phyloP scores from a whole-genome alignment of 345 rosid genomes.

The Odontarrhena argentea region DNA sequence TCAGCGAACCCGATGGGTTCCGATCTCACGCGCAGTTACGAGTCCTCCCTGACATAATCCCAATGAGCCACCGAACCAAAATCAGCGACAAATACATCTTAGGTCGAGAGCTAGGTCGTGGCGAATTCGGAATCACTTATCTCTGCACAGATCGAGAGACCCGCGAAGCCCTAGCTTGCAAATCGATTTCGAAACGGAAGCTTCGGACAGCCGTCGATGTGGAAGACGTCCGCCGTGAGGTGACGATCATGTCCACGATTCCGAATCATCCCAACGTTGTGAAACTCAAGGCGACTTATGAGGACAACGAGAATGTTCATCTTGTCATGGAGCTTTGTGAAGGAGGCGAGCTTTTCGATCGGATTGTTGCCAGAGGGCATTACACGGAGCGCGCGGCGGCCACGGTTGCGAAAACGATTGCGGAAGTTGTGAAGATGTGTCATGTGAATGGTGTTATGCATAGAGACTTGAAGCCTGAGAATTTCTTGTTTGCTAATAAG shows the following conservation, averaged over 20 bases:
- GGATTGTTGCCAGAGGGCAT: constrained; percentile 97
- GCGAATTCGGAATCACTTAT: constrained; percentile 91
- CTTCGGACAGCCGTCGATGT: constrained; percentile 84
- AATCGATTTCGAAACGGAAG: constrained; percentile 87
- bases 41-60: constrained; percentile 68
- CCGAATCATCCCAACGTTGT: constrained; percentile 85
- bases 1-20: constrained; percentile 42
- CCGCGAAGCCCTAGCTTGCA: constrained; percentile 77
- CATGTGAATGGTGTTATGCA: constrained; percentile 96
- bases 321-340: constrained; percentile 96
- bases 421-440: constrained; percentile 92
- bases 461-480: constrained; percentile 95
- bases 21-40: constrained; percentile 68
- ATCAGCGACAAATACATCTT: constrained; percentile 86
- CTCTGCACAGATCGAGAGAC: constrained; percentile 90
- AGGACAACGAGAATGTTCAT: constrained; percentile 90
- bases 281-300: constrained; percentile 86
- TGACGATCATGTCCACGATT: constrained; percentile 82
- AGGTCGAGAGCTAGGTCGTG: constrained; percentile 90
- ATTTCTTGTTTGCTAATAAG: constrained; percentile 86
- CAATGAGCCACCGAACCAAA: constrained; percentile 66
- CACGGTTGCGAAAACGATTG: constrained; percentile 69
- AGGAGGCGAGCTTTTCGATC: constrained; percentile 92
- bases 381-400: constrained; percentile 97
- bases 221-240: constrained; percentile 93